phyloP scores from a whole-genome alignment of 805 yeast genomes.

The Limtongia smithiae region DNA sequence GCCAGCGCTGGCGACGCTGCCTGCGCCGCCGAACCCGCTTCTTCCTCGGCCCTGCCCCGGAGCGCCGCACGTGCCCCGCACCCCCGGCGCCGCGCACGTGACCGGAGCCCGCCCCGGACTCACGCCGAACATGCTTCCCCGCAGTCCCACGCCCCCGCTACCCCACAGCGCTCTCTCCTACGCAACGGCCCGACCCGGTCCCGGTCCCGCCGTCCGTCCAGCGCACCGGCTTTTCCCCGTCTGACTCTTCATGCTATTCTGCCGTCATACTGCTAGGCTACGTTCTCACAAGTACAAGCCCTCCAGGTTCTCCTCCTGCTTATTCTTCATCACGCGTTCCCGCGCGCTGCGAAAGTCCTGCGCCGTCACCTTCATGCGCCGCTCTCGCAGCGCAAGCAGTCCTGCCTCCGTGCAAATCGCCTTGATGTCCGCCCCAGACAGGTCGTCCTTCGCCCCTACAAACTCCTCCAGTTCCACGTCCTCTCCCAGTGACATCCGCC shows the following conservation, averaged over 20 bases:
- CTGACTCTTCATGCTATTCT: not conserved
- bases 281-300: conserved; percentile 69
- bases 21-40: too few relatives aligned
- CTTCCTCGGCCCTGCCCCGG: too few relatives aligned
- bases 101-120: too few relatives aligned
- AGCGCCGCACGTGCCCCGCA: too few relatives aligned
- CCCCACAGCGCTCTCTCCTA: too few relatives aligned
- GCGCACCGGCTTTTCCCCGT: not conserved
- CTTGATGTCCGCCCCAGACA: conserved; percentile 96
- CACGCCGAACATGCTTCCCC: not conserved
- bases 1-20: too few relatives aligned
- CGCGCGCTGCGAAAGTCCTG: conserved; percentile 90
- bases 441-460: conserved; percentile 85
- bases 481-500: conserved; percentile 83
- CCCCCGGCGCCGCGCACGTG: too few relatives aligned
- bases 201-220: too few relatives aligned
- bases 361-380: conserved; percentile 95
- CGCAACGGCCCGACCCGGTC: too few relatives aligned
- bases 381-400: conserved; percentile 86
- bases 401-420: conserved; percentile 98
- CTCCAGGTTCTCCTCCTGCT: conserved; percentile 93
- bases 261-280: too few relatives aligned
- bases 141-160: too few relatives aligned
- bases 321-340: conserved; percentile 92
- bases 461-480: conserved; percentile 88